These are phyloP conservation scores for Claviceps arundinis DNA, from an alignment of 2,329 filamentous ascomycete species.

Conservation along the genomic window DNA sequence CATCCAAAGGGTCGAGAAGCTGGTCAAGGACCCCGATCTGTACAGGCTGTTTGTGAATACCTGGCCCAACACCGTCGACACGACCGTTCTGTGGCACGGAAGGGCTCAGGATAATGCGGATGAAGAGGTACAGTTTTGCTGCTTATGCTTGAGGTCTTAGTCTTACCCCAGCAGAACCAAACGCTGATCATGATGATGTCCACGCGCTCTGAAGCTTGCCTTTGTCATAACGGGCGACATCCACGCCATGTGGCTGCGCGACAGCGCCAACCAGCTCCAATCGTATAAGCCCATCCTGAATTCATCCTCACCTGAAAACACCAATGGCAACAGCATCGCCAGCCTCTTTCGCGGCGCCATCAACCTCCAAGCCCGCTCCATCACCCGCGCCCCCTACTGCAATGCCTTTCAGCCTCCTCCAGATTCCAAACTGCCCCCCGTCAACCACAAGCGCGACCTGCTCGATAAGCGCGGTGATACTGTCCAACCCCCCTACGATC, in stretches of 20 bases:
- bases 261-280: constrained; percentile 71
- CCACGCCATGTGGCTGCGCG: constrained; percentile 84
- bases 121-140: constrained; percentile 35
- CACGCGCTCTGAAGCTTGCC: constrained; percentile 36
- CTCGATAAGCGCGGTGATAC: constrained; percentile 30
- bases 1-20: constrained; percentile 52
- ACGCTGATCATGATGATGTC: neutral
- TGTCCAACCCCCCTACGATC: constrained; percentile 53
- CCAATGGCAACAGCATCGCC: constrained; percentile 31
- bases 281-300: constrained; percentile 55
- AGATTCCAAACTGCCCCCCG: constrained; percentile 36
- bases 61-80: constrained; percentile 65
- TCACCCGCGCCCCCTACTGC: constrained; percentile 65
- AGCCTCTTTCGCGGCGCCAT: constrained; percentile 61
- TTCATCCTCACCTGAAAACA: constrained; percentile 22
- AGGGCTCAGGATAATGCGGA: constrained; percentile 38
- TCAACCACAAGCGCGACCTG: constrained; percentile 9
- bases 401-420: constrained; percentile 86
- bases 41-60: constrained; percentile 58
- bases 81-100: constrained; percentile 57
- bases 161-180: no score
- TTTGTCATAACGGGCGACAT: constrained; percentile 83
- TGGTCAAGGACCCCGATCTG: constrained; percentile 65
- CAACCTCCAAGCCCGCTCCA: constrained; percentile 62
- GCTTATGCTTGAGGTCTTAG: no score